A percentile compares a stretch with the other conserved stretches of the same genome.
phyloP scores from a whole-genome alignment of 202 grass and related monocot genomes.

The Zoysia matrella region DNA sequence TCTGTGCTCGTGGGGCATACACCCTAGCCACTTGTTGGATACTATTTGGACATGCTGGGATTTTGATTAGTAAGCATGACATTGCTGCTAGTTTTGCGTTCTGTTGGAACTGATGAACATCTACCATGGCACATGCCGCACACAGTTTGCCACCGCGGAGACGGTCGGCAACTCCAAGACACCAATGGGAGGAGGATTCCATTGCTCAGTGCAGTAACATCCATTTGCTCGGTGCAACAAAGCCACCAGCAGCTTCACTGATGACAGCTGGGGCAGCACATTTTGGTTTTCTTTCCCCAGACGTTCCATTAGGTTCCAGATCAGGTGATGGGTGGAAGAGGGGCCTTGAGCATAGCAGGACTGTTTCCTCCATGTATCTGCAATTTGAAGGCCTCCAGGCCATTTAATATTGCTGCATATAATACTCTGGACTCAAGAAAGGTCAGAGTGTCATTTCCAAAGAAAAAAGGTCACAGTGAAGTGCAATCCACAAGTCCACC shows the following conservation, averaged over 20 bases:
- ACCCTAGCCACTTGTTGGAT: neutral
- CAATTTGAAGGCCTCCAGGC: constrained; percentile 69
- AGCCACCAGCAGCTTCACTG: constrained; percentile 41
- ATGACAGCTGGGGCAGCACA: neutral
- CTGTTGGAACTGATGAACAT: too few relatives aligned
- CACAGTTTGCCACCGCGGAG: too few relatives aligned
- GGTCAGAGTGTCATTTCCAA: too few relatives aligned
- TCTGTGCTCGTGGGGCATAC: neutral
- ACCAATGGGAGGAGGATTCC: too few relatives aligned
- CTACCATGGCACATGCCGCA: too few relatives aligned
- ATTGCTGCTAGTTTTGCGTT: too few relatives aligned
- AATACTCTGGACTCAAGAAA: constrained; percentile 25
- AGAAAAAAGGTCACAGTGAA: constrained; percentile 53
- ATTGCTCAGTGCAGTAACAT: too few relatives aligned
- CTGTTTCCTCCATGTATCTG: neutral
- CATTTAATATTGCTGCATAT: constrained; percentile 72
- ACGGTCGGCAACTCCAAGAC: too few relatives aligned
- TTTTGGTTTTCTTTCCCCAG: neutral
- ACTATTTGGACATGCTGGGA: neutral
- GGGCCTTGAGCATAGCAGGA: constrained; percentile 52
- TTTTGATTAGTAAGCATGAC: neutral
- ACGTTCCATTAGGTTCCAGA: neutral
- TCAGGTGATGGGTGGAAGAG: neutral
- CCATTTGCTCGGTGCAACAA: neutral
- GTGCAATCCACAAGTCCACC: constrained; percentile 59